Evolutionary conservation across 78 protist species (phyloP), one percentile per base, ranked within the genome.

Genomic region (Bigelowiella natans): DNA sequence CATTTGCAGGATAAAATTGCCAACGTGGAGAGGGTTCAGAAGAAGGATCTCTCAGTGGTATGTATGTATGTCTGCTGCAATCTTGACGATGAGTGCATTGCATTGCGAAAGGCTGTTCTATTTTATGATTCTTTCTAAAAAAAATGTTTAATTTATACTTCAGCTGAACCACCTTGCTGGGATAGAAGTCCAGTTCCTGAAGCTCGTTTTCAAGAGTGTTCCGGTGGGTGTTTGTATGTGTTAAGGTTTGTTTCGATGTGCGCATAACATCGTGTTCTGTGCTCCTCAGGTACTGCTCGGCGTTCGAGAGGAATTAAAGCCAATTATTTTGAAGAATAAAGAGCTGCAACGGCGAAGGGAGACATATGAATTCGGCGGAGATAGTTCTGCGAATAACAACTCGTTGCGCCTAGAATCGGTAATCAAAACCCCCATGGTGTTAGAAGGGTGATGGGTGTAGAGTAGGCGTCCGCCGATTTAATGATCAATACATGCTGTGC

Each of bases 31-130:
- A 1, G 28, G 0, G 73, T 93, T 0, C 92, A 94, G 28, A 95
- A 93, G 87, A 96, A 95, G 85, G 98, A 97, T 64, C 95, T 97
- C 26, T 95, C 92, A 37, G 73, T 96, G 89, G 96, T 94, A 51
- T 26, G 73, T 51, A 26, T 18, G 7, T 26, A 51, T 7, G 18
- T 18, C 73, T 51, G 73, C n/a, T n/a, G 31, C 37, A 85, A 30
- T 31, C 29, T 85, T 30, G 29, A 29, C 29, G 29, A 29, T 30
- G n/a, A 85, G n/a, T 85, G n/a, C 29, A n/a, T n/a, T n/a, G n/a
- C n/a, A n/a, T n/a, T n/a, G n/a, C n/a, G n/a, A n/a, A n/a, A n/a
- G n/a, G n/a, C n/a, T n/a, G n/a, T n/a, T n/a, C n/a, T n/a, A n/a
- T n/a, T n/a, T 29, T 85, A 85, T 29, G 29, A 29, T 29, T 85